Evolutionary conservation across 2,329 filamentous ascomycete species (phyloP).

Genomic region (Fusarium nygamai): DNA sequence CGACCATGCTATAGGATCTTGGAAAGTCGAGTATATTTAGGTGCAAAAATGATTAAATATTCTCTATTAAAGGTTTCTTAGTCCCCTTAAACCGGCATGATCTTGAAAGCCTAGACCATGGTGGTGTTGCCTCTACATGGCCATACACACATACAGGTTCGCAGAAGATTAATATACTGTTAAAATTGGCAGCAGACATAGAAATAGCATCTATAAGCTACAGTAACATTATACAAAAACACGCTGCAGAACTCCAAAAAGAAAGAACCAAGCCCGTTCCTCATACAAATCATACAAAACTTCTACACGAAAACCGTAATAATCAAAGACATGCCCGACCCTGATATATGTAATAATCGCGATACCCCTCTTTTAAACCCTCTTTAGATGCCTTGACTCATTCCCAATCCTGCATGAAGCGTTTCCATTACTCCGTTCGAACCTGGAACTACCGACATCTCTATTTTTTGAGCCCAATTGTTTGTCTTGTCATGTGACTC

Average conservation of each 20-base stretch:
- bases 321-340: neutral
- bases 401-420: neutral
- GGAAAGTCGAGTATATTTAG: neutral
- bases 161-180: neutral
- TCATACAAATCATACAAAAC: constrained; percentile 26
- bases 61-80: neutral
- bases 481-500: neutral
- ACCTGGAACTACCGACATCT: neutral
- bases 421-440: neutral
- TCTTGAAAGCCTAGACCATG: neutral
- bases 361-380: neutral
- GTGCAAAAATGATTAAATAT: neutral
- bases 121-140: neutral
- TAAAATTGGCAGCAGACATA: neutral
- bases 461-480: neutral
- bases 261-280: constrained; percentile 13
- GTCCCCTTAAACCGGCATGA: neutral
- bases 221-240: constrained; percentile 2
- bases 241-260: constrained; percentile 25
- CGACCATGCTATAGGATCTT: constrained; percentile 6
- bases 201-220: neutral
- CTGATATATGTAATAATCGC: constrained; percentile 13
- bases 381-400: constrained; percentile 8
- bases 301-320: constrained; percentile 1
- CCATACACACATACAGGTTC: neutral